phyloP scores from a whole-genome alignment of 1,284 basidiomycete genomes.

The Ceratobasidium sp. region DNA sequence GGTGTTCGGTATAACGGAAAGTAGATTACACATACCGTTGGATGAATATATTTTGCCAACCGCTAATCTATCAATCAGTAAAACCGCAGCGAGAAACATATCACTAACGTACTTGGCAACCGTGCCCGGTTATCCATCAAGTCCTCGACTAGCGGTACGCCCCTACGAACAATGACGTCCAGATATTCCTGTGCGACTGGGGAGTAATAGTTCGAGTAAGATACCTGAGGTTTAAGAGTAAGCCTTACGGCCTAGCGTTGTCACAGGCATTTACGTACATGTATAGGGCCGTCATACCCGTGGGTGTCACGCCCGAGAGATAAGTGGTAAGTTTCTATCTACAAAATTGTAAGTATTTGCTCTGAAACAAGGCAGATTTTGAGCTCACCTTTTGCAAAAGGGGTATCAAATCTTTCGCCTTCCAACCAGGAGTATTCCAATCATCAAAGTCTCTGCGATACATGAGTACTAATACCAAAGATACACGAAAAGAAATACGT shows the following conservation, averaged over 20 bases:
- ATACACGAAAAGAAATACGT: not conserved
- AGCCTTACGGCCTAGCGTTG: not conserved
- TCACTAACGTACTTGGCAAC: slow-evolving; percentile 19
- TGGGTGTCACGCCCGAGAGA: slow-evolving; percentile 15
- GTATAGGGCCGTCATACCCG: slow-evolving; percentile 23
- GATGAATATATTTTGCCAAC: slow-evolving; percentile 30
- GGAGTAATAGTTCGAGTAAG: slow-evolving; percentile 23
- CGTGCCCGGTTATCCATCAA: slow-evolving; percentile 33
- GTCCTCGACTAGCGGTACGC: slow-evolving; percentile 24
- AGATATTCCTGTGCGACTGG: slow-evolving; percentile 24
- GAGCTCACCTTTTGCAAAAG: slow-evolving; percentile 8
- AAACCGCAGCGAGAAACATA: not conserved
- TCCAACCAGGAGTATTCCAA: slow-evolving; percentile 37
- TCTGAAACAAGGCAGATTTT: too few species aligned
- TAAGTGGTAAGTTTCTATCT: slow-evolving; percentile 32
- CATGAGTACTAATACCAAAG: not conserved
- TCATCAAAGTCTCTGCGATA: slow-evolving; percentile 34
- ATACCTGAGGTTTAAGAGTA: not conserved
- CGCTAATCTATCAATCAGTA: not conserved
- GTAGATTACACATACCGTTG: not conserved
- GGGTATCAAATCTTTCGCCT: slow-evolving; percentile 25
- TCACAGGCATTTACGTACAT: not conserved
- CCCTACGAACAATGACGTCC: slow-evolving; percentile 10
- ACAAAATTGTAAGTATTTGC: not conserved
- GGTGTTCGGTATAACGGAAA: not conserved